Evolutionary conservation across 768 basidiomycete species (phyloP).

Genomic region (Sporobolomyces pararoseus): DNA sequence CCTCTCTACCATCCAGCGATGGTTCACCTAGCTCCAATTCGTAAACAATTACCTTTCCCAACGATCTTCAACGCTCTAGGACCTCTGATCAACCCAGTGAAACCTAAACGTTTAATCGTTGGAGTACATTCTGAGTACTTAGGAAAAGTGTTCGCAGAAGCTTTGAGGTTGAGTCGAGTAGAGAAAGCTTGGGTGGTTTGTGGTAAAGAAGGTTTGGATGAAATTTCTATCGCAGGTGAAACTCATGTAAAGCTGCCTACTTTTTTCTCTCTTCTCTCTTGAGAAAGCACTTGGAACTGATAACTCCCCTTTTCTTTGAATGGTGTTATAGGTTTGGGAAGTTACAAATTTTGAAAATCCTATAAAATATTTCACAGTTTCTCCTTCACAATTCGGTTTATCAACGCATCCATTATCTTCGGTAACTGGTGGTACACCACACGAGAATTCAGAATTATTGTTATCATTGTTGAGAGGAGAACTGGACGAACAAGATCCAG

Average conservation of each 20-base stretch:
- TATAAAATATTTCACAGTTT: constrained; percentile 61
- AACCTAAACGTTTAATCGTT: constrained; percentile 80
- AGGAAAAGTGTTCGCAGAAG: constrained; percentile 73
- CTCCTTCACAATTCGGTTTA: constrained; percentile 72
- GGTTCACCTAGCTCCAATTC: constrained; percentile 73
- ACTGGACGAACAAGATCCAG: constrained; percentile 51
- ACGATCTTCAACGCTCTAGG: constrained; percentile 96
- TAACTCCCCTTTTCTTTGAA: background rate
- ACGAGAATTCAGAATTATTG: constrained; percentile 76
- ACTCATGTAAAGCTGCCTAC: constrained; percentile 62
- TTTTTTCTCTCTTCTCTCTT: background rate
- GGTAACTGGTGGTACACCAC: constrained; percentile 70
- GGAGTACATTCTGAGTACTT: constrained; percentile 80
- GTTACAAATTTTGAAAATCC: constrained; percentile 54
- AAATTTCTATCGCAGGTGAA: constrained; percentile 89
- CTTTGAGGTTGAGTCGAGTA: constrained; percentile 68
- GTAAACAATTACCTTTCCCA: constrained; percentile 82
- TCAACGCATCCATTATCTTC: constrained; percentile 62
- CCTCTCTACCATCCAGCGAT: constrained; percentile 88
- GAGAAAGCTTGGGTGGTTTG: constrained; percentile 86
- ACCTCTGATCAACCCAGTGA: constrained; percentile 85
- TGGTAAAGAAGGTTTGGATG: constrained; percentile 84
- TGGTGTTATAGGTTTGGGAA: constrained; percentile 63
- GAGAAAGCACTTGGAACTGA: background rate
- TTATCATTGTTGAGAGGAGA: constrained; percentile 57